Conservation (phyloP, 192 early-diverging fungal genomes). For the Kickxella alabastrina region DNA sequence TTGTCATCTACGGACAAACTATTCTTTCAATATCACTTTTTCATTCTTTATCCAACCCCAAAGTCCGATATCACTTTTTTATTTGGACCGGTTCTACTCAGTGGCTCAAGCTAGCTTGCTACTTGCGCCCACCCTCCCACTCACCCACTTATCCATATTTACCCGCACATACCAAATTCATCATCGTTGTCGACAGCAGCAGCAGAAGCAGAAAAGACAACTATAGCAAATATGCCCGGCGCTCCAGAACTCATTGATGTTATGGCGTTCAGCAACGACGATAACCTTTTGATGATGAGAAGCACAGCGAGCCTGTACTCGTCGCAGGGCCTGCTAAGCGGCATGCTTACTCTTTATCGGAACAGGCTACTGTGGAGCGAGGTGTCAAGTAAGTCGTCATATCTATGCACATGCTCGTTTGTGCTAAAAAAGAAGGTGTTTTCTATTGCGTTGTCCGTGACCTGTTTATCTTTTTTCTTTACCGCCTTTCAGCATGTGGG, state of each 20-base stretch:
- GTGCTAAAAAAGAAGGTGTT: background rate
- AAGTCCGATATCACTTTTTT: too few relatives aligned
- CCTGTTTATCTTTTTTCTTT: too few relatives aligned
- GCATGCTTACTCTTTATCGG: conserved; percentile 36
- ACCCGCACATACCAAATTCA: background rate
- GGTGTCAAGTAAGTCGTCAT: conserved; percentile 28
- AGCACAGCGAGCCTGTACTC: conserved; percentile 47
- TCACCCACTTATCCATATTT: background rate
- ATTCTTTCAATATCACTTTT: background rate
- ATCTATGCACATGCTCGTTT: background rate
- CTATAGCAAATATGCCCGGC: conserved; percentile 38
- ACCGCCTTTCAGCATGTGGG: too few relatives aligned
- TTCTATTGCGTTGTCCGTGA: too few relatives aligned
- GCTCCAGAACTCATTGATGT: conserved; percentile 23
- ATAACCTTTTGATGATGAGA: conserved; percentile 26
- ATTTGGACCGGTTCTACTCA: background rate
- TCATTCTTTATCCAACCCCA: background rate
- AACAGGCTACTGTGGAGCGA: conserved; percentile 43
- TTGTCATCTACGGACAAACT: too few relatives aligned
- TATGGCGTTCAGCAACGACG: conserved; percentile 6
- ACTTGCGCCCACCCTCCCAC: background rate
- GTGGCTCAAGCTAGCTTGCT: background rate
- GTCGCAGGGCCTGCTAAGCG: conserved; percentile 40
- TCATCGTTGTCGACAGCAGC: too few relatives aligned
- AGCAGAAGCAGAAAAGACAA: too few relatives aligned